phyloP scores from a whole-genome alignment of 305 asterid genomes.

The Fraxinus platypoda region DNA sequence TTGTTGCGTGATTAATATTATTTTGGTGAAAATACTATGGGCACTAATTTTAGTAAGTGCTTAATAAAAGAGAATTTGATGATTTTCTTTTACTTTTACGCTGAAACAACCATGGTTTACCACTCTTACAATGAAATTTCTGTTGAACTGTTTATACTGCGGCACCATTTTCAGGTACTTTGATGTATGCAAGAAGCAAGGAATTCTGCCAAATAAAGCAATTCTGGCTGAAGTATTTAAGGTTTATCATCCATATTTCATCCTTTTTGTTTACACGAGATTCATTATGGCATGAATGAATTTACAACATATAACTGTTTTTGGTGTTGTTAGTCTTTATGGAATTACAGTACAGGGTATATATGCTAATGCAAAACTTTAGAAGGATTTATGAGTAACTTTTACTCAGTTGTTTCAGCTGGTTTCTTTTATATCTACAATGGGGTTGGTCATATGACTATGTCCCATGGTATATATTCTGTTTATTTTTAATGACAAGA shows the following conservation, averaged over 20 bases:
- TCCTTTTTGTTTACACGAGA: slow-evolving; percentile 12
- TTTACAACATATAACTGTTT: slow-evolving; percentile 2
- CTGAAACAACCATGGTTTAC: slow-evolving; percentile 4
- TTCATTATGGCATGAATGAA: slow-evolving; percentile 1
- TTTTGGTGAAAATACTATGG: neutral
- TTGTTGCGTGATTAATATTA: neutral
- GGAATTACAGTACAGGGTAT: slow-evolving; percentile 2
- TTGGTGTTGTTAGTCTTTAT: neutral
- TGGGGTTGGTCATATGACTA: neutral
- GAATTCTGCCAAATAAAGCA: slow-evolving; percentile 49
- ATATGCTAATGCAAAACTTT: slow-evolving; percentile 1
- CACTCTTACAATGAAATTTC: neutral
- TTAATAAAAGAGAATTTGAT: neutral
- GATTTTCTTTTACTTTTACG: neutral
- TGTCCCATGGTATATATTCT: neutral
- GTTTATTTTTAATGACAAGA: neutral
- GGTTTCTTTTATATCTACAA: neutral
- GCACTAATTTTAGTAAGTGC: neutral
- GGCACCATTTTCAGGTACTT: slow-evolving; percentile 56
- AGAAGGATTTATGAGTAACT: neutral
- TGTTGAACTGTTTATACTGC: neutral
- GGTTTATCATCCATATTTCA: slow-evolving; percentile 42
- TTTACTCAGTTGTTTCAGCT: neutral
- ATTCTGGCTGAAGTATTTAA: slow-evolving; percentile 62
- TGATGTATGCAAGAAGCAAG: slow-evolving; percentile 59